Evolutionary conservation across 768 basidiomycete species (phyloP), one percentile per base, ranked within the genome.

Genomic region (Rhodotorula kratochvilovae): DNA sequence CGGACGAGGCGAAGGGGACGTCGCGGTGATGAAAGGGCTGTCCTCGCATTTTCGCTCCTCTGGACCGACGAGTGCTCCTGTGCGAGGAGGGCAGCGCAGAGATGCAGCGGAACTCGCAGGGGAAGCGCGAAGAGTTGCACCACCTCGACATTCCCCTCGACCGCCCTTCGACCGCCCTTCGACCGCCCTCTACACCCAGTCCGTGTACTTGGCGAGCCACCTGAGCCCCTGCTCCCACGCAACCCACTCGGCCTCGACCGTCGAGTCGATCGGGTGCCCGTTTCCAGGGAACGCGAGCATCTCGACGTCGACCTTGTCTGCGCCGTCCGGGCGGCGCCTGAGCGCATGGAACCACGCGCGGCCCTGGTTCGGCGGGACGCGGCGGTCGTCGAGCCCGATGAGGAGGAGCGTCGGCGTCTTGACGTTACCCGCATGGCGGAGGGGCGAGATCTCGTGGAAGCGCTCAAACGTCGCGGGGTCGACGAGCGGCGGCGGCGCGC

Each of bases 341-440:
- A 90, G 78, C 10, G 85, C 85, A 79, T 90, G 87, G 70, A 87
- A 90, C 77, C 85, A 88, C 13, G 83, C 84, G 65, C 83, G 82
- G 0, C 86, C 86, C 61, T 90, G 88, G 11, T 84, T 82, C 0
- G 88, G 85, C 10, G 87, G 84, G 10, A 88, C 89, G 0, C 89
- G 81, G 54, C 84, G 79, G 77, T 90, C 89, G 27, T 83, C 82
- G 16, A 83, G 83, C 0, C 89, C 89, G 19, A 90, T 79, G 31
- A 87, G 76, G 23, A 90, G 76, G 25, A 88, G 79, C 27, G 89
- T 86, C 0, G 86, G 85, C 10, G 84, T 80, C 54, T 77, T 80
- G 43, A 90, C 85, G 5, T 79, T 75, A 57, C 85, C 83, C 29
- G 87, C 82, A 67, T 86, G 77, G 2, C 83, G 76, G 29, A 89